Percentiles rank a stretch among this genome's conserved stretches.
phyloP scores from a whole-genome alignment of 2,329 filamentous ascomycete species.

The Aspergillaceae sp. region DNA sequence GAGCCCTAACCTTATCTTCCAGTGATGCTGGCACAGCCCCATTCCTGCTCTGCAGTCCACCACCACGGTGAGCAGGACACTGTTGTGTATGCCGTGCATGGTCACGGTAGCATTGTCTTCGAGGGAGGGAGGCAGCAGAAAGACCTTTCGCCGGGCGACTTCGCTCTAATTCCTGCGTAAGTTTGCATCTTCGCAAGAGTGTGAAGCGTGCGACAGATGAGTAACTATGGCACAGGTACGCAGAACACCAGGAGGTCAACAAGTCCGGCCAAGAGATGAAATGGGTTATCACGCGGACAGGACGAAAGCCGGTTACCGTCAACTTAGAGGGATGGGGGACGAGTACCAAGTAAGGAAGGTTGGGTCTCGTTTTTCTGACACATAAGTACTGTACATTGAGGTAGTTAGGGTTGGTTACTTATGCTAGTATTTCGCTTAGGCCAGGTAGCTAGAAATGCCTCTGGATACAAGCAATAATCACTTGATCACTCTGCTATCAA shows the following conservation, averaged over 20 bases:
- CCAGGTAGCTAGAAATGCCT: not conserved
- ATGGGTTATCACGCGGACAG: not conserved
- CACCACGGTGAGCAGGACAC: not conserved
- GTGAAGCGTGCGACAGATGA: not conserved
- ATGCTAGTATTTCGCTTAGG: not conserved
- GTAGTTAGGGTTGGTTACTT: not conserved
- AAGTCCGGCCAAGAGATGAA: not conserved
- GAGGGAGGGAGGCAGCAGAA: not conserved
- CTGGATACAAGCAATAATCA: not conserved
- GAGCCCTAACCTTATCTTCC: not conserved
- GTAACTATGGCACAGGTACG: not conserved
- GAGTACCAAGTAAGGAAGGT: not conserved
- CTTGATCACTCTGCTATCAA: constrained; percentile 2
- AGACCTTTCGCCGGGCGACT: not conserved
- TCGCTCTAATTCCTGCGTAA: not conserved
- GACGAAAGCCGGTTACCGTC: not conserved
- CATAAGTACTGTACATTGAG: not conserved
- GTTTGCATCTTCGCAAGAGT: not conserved
- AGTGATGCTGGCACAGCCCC: not conserved
- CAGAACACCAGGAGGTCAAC: not conserved
- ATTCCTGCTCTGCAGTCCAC: not conserved
- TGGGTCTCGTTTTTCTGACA: not conserved
- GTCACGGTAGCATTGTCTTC: not conserved
- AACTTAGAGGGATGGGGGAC: not conserved
- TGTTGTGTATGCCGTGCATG: not conserved